Evolutionary conservation across 257 asterid genomes (phyloP), one percentile per base, ranked within the genome.

Genomic region (Forsythia suspensa): DNA sequence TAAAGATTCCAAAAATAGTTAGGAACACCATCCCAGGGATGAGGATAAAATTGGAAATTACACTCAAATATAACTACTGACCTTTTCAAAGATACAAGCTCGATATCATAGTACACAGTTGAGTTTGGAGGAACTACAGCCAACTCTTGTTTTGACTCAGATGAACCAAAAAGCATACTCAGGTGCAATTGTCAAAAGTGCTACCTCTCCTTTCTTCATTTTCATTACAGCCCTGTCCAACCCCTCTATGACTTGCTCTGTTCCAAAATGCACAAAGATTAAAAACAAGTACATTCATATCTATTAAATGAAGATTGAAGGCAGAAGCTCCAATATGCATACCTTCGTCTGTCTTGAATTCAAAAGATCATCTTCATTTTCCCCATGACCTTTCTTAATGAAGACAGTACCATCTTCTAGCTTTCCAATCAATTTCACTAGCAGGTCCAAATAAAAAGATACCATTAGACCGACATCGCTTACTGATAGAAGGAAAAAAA

Each of bases 321-420:
- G 7, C 13, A 24, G 5, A 63, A 63, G 69, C 16, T 63, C 37
- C 38, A 63, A 8, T 20, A 21, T 24, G 3, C 24, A 40, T 79
- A 91, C 97, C 97, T 77, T 91, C 97, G 65, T 92, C 97, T 0
- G 88, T 86, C 83, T 88, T 91, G 73, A 92, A 92, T 83, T 86
- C 94, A 13, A 92, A 51, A 89, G 92, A 24, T 83, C 89, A 39
- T 85, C 86, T 67, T 92, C 96, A 55, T 79, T 78, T 15, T 82
- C 88, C 1, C 84, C 88, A 9, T 86, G 82, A 15, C 92, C 92
- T 74, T 88, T 90, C 74, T 83, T 86, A 3, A 80, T 46, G 68
- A 92, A 92, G 59, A 87, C 80, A 42, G 94, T 89, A 38, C 95
- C 97, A 79, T 92, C 92, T 44, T 80, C 85, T 80, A 90, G 80